A percentile compares a stretch with the other conserved stretches of the same genome.
These are phyloP conservation scores for Leishmania tropica DNA, from an alignment of 208 protist genomes.

Conservation along the genomic window DNA sequence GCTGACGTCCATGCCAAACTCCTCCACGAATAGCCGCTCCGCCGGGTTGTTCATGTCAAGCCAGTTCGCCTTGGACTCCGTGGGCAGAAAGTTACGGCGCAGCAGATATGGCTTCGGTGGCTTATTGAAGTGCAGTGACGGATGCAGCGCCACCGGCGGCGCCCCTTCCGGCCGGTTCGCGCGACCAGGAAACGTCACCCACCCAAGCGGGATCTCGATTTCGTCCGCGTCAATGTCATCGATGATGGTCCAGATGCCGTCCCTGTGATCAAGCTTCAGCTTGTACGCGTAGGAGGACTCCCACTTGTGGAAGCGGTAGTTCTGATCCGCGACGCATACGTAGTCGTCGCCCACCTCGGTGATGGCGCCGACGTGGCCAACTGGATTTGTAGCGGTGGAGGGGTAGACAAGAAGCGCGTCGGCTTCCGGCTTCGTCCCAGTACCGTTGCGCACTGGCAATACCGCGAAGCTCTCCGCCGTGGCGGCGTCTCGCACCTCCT, in stretches of 20 bases:
- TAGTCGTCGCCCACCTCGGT: conserved; percentile 87
- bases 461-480: conserved; percentile 59
- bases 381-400: conserved; percentile 42
- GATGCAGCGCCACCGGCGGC: conserved; percentile 52
- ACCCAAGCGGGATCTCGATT: conserved; percentile 72
- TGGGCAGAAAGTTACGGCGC: conserved; percentile 63
- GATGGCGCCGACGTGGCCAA: conserved; percentile 84
- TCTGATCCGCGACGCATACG: conserved; percentile 86
- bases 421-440: conserved; percentile 56
- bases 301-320: conserved; percentile 89
- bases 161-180: conserved; percentile 53
- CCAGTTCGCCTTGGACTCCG: conserved; percentile 57
- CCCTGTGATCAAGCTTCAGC: conserved; percentile 51
- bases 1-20: conserved; percentile 82
- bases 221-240: conserved; percentile 59
- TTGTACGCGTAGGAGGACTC: conserved; percentile 55
- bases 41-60: conserved; percentile 78
- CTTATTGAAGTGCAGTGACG: conserved; percentile 55
- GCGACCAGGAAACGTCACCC: conserved; percentile 82
- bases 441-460: conserved; percentile 59
- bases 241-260: conserved; percentile 68
- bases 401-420: conserved; percentile 85
- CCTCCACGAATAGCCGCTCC: conserved; percentile 74
- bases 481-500: conserved; percentile 60
- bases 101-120: conserved; percentile 53